Evolutionary conservation across 2,329 filamentous ascomycete species (phyloP).

Genomic region (Ophiostoma sp.): DNA sequence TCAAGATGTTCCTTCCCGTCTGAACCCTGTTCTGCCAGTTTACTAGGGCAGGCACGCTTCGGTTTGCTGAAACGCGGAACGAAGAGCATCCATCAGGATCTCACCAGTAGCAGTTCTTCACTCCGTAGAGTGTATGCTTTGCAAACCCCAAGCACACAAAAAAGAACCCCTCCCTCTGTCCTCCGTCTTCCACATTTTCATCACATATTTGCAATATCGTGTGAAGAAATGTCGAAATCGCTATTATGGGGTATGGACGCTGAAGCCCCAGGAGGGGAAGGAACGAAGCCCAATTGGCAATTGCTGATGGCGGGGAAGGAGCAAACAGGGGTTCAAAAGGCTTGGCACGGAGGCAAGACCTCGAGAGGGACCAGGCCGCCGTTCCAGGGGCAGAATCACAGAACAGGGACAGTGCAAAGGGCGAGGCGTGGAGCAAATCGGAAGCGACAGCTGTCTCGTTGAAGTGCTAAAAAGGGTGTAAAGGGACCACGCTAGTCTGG

Average conservation of each 20-base stretch:
- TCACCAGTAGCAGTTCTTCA: slow-evolving; percentile 14
- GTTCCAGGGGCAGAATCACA: not conserved
- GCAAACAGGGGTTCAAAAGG: slow-evolving; percentile 14
- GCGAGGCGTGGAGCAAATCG: not conserved
- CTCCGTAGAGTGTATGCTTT: not conserved
- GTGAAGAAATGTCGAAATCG: not conserved
- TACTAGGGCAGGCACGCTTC: slow-evolving; percentile 12
- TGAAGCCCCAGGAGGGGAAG: too few species aligned
- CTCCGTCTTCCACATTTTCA: not conserved
- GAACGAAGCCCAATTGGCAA: not conserved
- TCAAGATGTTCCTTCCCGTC: not conserved
- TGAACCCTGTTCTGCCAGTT: slow-evolving; percentile 20
- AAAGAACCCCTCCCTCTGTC: not conserved
- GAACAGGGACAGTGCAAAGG: not conserved
- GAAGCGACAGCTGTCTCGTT: not conserved
- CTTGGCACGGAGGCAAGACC: slow-evolving; percentile 4
- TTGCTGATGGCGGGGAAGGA: slow-evolving; percentile 1
- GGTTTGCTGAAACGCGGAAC: slow-evolving; percentile 24
- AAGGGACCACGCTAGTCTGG: not conserved
- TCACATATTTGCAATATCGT: too few species aligned
- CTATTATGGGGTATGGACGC: too few species aligned
- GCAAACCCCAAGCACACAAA: not conserved
- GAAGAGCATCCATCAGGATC: slow-evolving; percentile 17
- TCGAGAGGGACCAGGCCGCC: not conserved
- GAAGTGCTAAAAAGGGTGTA: not conserved